Evolutionary conservation across 345 rosid species (phyloP).

Genomic region (Acer campestre): DNA sequence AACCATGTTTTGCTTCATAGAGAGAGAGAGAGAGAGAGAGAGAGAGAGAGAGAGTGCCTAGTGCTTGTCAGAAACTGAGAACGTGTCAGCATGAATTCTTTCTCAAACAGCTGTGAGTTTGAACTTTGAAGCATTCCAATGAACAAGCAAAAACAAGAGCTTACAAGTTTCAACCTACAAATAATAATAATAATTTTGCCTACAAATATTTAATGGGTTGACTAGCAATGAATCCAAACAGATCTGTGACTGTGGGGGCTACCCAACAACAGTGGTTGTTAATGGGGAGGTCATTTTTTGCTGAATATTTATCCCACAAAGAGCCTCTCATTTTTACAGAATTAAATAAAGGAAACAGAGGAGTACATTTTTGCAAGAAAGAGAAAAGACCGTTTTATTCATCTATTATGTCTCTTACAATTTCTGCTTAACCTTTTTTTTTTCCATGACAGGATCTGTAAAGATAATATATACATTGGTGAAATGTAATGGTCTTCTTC

Average conservation of each 20-base stretch:
- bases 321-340: no score
- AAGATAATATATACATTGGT: not conserved
- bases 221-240: no score
- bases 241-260: not conserved
- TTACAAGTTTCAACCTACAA: not conserved
- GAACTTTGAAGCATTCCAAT: slow-evolving; percentile 37
- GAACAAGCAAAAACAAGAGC: not conserved
- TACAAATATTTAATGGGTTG: no score
- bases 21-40: not conserved
- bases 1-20: slow-evolving; percentile 31
- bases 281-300: not conserved
- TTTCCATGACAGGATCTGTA: not conserved
- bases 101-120: slow-evolving; percentile 17
- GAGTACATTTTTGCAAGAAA: not conserved
- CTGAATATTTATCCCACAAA: no score
- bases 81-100: slow-evolving; percentile 31
- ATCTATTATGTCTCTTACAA: slow-evolving; percentile 6
- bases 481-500: not conserved
- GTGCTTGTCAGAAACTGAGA: slow-evolving; percentile 24
- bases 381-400: not conserved
- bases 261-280: not conserved
- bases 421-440: not conserved
- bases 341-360: no score
- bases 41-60: no score
- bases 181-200: not conserved